Conservation (phyloP, 164 flowering plant species). For the Chimonanthus salicifolius region DNA sequence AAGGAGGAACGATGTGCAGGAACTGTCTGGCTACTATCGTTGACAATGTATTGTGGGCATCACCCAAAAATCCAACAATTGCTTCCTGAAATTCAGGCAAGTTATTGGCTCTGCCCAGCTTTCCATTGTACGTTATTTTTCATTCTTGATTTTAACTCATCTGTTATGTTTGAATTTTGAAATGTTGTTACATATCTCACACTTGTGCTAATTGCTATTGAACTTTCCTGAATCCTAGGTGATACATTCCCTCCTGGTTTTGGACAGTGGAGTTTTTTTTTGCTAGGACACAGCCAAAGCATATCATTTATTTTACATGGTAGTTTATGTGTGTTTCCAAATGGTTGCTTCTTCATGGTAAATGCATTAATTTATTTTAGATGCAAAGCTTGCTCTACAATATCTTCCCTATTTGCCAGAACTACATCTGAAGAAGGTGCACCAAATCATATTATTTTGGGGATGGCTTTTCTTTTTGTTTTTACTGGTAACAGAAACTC, state of each 20-base stretch:
- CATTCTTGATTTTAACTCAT: not conserved
- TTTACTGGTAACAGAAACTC: too few relatives aligned
- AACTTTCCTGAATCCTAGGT: not conserved
- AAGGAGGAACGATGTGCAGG: constrained; percentile 99
- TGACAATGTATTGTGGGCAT: constrained; percentile 90
- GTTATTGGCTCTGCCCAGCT: not conserved
- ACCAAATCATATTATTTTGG: too few relatives aligned
- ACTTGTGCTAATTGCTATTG: not conserved
- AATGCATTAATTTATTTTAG: too few relatives aligned
- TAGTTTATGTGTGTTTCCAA: too few relatives aligned
- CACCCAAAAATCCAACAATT: constrained; percentile 67
- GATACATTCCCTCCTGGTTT: not conserved
- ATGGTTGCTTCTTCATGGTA: too few relatives aligned
- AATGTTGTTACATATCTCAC: not conserved
- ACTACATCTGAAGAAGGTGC: too few relatives aligned
- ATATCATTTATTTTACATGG: too few relatives aligned
- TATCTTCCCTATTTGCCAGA: too few relatives aligned
- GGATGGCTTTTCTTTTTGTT: too few relatives aligned
- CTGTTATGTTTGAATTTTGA: constrained; percentile 3
- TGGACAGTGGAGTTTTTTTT: not conserved
- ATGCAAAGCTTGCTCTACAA: too few relatives aligned
- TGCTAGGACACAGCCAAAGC: too few relatives aligned
- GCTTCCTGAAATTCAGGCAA: constrained; percentile 98
- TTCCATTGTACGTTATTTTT: not conserved
- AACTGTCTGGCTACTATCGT: constrained; percentile 84